Percentiles rank a stretch among this genome's conserved stretches.
These are phyloP conservation scores for Solanum bulbocastanum DNA, from an alignment of 257 asterid species.

Conservation along the genomic window DNA sequence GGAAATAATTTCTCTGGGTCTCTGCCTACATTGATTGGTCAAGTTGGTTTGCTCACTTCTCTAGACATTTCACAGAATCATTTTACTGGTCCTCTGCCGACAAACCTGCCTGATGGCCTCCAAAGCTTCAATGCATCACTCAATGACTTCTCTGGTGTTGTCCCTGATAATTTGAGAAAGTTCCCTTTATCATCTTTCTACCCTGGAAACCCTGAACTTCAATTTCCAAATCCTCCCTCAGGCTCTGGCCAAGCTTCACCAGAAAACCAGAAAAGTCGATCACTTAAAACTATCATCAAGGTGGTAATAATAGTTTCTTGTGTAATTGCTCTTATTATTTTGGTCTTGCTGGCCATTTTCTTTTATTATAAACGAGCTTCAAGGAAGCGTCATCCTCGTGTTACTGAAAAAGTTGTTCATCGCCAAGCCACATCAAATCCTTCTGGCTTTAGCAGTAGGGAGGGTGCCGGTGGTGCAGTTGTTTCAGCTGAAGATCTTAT, in stretches of 20 bases:
- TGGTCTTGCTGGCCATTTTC: constrained; percentile 46
- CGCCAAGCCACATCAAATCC: constrained; percentile 46
- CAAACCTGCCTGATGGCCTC: constrained; percentile 46
- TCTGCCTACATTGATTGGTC: constrained; percentile 47
- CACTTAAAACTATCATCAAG: constrained; percentile 32
- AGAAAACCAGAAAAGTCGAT: constrained; percentile 18
- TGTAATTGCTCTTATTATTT: constrained; percentile 37
- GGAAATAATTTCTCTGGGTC: constrained; percentile 73
- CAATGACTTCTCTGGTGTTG: constrained; percentile 81
- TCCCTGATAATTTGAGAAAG: constrained; percentile 78
- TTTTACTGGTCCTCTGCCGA: constrained; percentile 70
- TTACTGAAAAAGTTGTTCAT: constrained; percentile 32
- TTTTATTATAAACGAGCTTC: constrained; percentile 37
- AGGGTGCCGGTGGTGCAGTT: constrained; percentile 35
- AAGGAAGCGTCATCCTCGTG: constrained; percentile 30
- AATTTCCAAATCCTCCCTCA: constrained; percentile 73
- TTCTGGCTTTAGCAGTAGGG: constrained; percentile 39
- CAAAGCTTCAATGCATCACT: constrained; percentile 73
- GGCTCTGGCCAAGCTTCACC: constrained; percentile 33
- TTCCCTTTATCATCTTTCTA: constrained; percentile 77
- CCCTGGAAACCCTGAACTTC: constrained; percentile 73
- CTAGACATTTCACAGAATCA: constrained; percentile 60
- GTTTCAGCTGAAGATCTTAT: constrained; percentile 73
- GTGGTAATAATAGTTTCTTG: constrained; percentile 57
- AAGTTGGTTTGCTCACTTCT: constrained; percentile 31